Base-by-base conservation (phyloP, 1,284 basidiomycete genomes). In the Leccinum huronense region DNA sequence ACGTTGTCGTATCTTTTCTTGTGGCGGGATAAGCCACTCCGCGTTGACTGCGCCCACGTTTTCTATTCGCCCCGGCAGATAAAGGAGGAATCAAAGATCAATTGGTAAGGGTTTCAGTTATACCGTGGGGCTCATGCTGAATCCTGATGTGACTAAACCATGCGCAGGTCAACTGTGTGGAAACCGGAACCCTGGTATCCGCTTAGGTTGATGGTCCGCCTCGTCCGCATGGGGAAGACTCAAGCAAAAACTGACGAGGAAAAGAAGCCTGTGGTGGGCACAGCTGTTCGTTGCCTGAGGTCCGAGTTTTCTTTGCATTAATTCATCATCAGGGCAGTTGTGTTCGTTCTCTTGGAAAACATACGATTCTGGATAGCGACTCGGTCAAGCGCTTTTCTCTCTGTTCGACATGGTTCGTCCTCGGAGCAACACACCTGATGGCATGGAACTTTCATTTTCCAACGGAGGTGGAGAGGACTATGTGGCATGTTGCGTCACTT, bases 1-100 rank as follows among this genome's bases (percentile, higher is more conserved):
- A 31, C 57, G 1, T 9, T 58, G 14, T 42, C 38, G 14, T 58
- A 58, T 58, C 40, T 58, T 6, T 58, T 58, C 30, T 31, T 58
- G 5, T 58, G 57, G 57, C 11, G 30, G 16, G 14, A 64, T 23
- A 64, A 64, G 14, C 63, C 63, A 23, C 63, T 64, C 19, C 40
- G 57, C 3, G 31, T 33, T 19, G 30, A 33, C n/a, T 33, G 30
- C n/a, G 10, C 30, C 55, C 55, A 56, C 30, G 31, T 45, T 31
- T 58, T 58, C 40, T 42, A 42, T 19, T 38, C 38, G 16, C 30
- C 57, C 23, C n/a, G 33, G 30, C 55, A 34, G n/a, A 19, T 33
- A 34, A 56, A 36, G 33, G 27, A 54, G 53, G 53, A 10, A 19
- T 30, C 27, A 16, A 8, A 54, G 30, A 30, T 54, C 4, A 4